A percentile compares a stretch with the other conserved stretches of the same genome.
These are phyloP conservation scores for Elongisporangium anandrum DNA, from an alignment of 352 stramenopile genomes.

Conservation along the genomic window DNA sequence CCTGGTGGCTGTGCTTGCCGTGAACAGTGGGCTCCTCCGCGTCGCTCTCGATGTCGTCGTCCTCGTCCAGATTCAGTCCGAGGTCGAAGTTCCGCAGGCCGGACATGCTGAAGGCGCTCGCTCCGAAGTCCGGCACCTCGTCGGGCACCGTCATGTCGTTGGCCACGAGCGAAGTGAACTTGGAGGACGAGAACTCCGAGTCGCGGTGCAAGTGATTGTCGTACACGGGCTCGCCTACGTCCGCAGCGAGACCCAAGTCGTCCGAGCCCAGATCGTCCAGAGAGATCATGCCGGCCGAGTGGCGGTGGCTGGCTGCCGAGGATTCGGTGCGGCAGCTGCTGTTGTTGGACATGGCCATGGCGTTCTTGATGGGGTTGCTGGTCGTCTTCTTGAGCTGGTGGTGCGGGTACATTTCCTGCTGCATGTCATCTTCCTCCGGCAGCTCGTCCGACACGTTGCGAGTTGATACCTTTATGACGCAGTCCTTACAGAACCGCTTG, in stretches of 20 bases:
- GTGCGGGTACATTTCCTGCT: background rate
- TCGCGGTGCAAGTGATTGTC: background rate
- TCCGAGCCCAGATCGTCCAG: background rate
- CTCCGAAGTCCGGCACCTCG: background rate
- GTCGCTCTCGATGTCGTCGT: background rate
- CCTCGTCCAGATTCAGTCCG: background rate
- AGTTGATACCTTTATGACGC: slow-evolving; percentile 24
- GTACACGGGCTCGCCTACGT: background rate
- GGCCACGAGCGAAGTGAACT: background rate
- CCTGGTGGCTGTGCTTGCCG: background rate
- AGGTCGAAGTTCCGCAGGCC: background rate
- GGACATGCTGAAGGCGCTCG: background rate
- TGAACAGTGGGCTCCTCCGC: background rate
- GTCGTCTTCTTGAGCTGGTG: background rate
- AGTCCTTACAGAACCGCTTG: slow-evolving; percentile 43
- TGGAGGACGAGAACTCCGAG: background rate
- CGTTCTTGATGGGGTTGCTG: background rate
- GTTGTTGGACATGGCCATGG: background rate
- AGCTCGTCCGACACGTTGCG: background rate
- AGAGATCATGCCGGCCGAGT: background rate
- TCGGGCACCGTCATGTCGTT: background rate
- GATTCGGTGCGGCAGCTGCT: background rate
- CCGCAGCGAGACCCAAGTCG: background rate
- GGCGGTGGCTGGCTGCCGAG: background rate
- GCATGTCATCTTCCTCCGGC: background rate